These are phyloP conservation scores for Osmozyma mogii DNA, from an alignment of 805 yeast species.

Conservation along the genomic window DNA sequence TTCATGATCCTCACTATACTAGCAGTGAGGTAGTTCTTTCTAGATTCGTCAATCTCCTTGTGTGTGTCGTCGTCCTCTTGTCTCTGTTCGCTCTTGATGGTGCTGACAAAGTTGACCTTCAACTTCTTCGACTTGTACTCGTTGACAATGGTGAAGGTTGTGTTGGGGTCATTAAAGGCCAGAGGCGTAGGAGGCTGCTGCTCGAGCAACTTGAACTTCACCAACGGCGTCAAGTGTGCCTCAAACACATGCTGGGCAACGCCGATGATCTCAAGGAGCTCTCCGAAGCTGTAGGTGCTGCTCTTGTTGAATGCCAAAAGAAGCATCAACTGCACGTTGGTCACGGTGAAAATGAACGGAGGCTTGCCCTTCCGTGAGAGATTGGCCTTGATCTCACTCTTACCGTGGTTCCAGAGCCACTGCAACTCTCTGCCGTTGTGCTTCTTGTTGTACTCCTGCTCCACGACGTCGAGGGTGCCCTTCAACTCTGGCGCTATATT, in stretches of 20 bases:
- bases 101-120: conserved; percentile 69
- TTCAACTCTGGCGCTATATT: conserved; percentile 63
- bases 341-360: conserved; percentile 72
- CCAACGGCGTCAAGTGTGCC: conserved; percentile 71
- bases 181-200: conserved; percentile 60
- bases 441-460: conserved; percentile 58
- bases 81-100: conserved; percentile 51
- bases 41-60: conserved; percentile 77
- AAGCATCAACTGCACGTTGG: conserved; percentile 82
- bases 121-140: conserved; percentile 83
- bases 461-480: conserved; percentile 58
- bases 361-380: conserved; percentile 74
- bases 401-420: conserved; percentile 94
- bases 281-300: conserved; percentile 50
- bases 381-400: conserved; percentile 86
- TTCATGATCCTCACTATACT: conserved; percentile 96
- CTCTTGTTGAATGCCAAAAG: conserved; percentile 72
- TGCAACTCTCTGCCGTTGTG: conserved; percentile 84
- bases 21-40: conserved; percentile 81
- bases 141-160: conserved; percentile 60
- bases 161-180: conserved; percentile 34
- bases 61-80: conserved; percentile 69
- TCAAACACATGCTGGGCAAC: conserved; percentile 58
- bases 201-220: conserved; percentile 65
- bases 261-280: conserved; percentile 61